phyloP scores from a whole-genome alignment of 192 early-diverging fungal species.

The Backusella westeae region DNA sequence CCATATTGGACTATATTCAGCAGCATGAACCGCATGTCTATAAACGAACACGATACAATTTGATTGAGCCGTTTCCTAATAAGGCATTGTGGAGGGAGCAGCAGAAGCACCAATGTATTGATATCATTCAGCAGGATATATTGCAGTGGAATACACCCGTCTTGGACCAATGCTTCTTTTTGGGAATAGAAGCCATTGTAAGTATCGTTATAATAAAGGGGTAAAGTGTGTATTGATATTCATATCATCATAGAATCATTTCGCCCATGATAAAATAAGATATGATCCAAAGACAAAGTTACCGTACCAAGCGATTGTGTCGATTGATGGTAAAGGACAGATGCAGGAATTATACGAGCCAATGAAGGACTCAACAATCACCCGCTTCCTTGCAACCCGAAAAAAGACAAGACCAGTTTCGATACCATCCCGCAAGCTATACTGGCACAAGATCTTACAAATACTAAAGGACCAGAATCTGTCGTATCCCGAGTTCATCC shows the following conservation, averaged over 20 bases:
- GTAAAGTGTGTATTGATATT: background rate
- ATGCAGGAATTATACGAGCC: constrained; percentile 84
- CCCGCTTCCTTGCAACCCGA: constrained; percentile 64
- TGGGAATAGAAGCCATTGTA: constrained; percentile 95
- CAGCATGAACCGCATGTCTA: constrained; percentile 79
- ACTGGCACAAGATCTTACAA: constrained; percentile 78
- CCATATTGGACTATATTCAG: constrained; percentile 87
- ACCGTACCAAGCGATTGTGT: constrained; percentile 79
- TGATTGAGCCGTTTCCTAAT: constrained; percentile 78
- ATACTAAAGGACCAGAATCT: constrained; percentile 29
- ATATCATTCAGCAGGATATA: constrained; percentile 87
- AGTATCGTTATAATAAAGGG: constrained; percentile 16
- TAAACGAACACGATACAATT: constrained; percentile 73
- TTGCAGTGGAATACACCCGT: constrained; percentile 83
- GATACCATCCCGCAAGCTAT: constrained; percentile 34
- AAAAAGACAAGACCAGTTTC: constrained; percentile 49
- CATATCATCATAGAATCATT: constrained; percentile 70
- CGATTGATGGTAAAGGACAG: constrained; percentile 77
- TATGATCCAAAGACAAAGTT: constrained; percentile 72
- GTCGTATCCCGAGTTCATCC: constrained; percentile 83
- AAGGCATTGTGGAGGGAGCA: constrained; percentile 35
- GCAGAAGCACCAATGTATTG: constrained; percentile 56
- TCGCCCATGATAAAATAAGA: constrained; percentile 92
- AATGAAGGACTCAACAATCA: constrained; percentile 72
- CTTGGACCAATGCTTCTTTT: constrained; percentile 78